These are phyloP conservation scores for Annona squamosa DNA, from an alignment of 164 flowering plant genomes.

Conservation along the genomic window DNA sequence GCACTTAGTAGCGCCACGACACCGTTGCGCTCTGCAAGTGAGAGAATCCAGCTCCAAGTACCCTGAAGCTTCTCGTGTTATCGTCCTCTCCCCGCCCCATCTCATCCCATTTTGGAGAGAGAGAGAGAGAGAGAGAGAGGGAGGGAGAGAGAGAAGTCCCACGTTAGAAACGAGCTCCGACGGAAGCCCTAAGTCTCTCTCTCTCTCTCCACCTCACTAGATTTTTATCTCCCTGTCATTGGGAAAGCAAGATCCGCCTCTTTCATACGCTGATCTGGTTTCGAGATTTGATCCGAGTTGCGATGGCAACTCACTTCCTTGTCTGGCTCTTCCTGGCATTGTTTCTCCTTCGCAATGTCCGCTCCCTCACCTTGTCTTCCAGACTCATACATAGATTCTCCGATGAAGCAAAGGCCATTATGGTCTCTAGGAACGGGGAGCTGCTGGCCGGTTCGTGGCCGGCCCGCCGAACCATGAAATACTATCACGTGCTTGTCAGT, in stretches of 20 bases:
- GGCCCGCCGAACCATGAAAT: conserved; percentile 39
- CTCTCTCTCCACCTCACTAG: conserved; percentile 8
- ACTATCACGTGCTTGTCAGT: conserved; percentile 39
- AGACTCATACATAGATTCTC: conserved; percentile 72
- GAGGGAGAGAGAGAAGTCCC: neutral
- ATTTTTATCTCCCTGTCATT: neutral
- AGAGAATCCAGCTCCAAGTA: neutral
- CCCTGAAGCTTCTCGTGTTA: neutral
- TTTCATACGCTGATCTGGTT: neutral
- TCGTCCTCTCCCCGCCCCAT: neutral
- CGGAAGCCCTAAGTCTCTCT: neutral
- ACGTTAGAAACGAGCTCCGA: neutral
- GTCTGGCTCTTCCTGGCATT: conserved; percentile 9
- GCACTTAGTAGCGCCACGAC: neutral
- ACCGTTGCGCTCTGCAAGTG: neutral
- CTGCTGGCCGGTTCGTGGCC: conserved; percentile 28
- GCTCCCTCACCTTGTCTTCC: conserved; percentile 29
- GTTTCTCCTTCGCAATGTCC: conserved; percentile 4
- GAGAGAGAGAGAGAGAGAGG: neutral
- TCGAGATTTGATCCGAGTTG: neutral
- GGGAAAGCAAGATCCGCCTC: conserved; percentile 6
- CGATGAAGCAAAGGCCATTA: conserved; percentile 44
- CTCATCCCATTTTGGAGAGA: too few species aligned
- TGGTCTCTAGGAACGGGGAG: conserved; percentile 19
- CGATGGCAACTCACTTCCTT: neutral